These are phyloP conservation scores for Flaveria ramosissima DNA, from an alignment of 129 eudicot species.

Conservation along the genomic window DNA sequence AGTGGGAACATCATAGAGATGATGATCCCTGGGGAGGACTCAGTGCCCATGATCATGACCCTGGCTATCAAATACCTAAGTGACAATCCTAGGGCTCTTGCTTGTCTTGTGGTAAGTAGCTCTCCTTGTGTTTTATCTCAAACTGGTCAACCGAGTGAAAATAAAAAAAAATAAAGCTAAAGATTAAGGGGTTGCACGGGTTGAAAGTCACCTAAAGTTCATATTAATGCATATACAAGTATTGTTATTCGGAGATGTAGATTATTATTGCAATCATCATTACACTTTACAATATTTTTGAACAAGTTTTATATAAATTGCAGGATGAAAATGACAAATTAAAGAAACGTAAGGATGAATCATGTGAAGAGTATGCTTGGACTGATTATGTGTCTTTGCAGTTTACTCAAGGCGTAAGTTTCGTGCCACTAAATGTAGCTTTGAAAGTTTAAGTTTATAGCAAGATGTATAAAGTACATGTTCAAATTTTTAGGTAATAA, in stretches of 20 bases:
- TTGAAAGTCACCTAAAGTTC: neutral
- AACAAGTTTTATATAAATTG: slow-evolving; percentile 14
- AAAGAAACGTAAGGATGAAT: slow-evolving; percentile 55
- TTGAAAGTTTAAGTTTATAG: slow-evolving; percentile 5
- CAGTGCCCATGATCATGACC: slow-evolving; percentile 91
- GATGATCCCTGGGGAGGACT: slow-evolving; percentile 99
- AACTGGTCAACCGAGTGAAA: neutral
- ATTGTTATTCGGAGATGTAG: neutral
- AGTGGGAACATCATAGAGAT: slow-evolving; percentile 83
- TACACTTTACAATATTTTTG: slow-evolving; percentile 5
- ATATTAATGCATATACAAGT: neutral
- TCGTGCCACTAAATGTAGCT: slow-evolving; percentile 13
- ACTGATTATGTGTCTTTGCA: slow-evolving; percentile 67
- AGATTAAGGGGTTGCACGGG: neutral
- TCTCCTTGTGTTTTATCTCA: slow-evolving; percentile 9
- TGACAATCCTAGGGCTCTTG: slow-evolving; percentile 66
- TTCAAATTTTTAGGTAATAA: slow-evolving; percentile 59
- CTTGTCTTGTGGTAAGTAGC: slow-evolving; percentile 62
- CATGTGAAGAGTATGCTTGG: slow-evolving; percentile 60
- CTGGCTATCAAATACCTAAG: slow-evolving; percentile 76
- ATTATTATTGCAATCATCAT: neutral
- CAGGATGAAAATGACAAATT: slow-evolving; percentile 77
- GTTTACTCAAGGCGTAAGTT: slow-evolving; percentile 76
- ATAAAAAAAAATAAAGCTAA: neutral
- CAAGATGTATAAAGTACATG: neutral